A percentile compares a stretch with the other conserved stretches of the same genome.
phyloP scores from a whole-genome alignment of 495 filamentous ascomycete species.

The Lineolata rhizophorae region DNA sequence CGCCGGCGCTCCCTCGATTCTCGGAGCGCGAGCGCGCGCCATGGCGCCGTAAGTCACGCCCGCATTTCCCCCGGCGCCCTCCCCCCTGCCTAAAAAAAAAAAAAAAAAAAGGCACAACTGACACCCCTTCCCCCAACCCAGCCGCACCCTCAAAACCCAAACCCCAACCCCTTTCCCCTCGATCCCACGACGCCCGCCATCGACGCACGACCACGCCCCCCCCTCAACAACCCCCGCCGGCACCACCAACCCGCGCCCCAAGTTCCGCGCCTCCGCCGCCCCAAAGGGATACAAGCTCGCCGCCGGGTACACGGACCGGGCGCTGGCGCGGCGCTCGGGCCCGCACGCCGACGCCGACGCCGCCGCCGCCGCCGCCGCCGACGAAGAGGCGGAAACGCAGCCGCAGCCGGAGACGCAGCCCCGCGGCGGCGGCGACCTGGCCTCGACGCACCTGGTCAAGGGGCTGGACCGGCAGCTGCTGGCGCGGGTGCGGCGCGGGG shows the following conservation, averaged over 20 bases:
- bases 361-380: slow-evolving; percentile 42
- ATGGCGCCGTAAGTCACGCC: slow-evolving; percentile 19
- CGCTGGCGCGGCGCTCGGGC: slow-evolving; percentile 19
- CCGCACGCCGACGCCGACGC: slow-evolving; percentile 37
- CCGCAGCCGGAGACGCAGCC: too few relatives aligned
- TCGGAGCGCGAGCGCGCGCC: slow-evolving; percentile 29
- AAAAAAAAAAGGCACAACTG: neutral
- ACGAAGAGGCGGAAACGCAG: slow-evolving; percentile 61
- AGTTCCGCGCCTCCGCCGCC: slow-evolving; percentile 55
- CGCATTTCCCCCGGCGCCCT: neutral
- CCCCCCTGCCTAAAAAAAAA: slow-evolving; percentile 1
- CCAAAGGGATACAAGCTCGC: slow-evolving; percentile 70
- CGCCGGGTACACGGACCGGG: slow-evolving; percentile 70
- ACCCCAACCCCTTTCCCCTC: slow-evolving; percentile 47
- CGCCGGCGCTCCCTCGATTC: slow-evolving; percentile 18
- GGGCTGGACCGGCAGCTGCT: slow-evolving; percentile 73
- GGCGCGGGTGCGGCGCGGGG: slow-evolving; percentile 35
- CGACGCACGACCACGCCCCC: slow-evolving; percentile 22
- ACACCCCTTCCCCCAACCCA: neutral
- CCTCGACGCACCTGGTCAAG: slow-evolving; percentile 70
- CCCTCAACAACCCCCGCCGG: slow-evolving; percentile 63
- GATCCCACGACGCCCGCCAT: too few relatives aligned
- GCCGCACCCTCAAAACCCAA: slow-evolving; percentile 12
- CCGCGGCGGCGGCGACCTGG: slow-evolving; percentile 66
- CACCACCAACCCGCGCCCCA: slow-evolving; percentile 24